Evolutionary conservation across 2,329 filamentous ascomycete species (phyloP).

Genomic region (Penicillium sp.): DNA sequence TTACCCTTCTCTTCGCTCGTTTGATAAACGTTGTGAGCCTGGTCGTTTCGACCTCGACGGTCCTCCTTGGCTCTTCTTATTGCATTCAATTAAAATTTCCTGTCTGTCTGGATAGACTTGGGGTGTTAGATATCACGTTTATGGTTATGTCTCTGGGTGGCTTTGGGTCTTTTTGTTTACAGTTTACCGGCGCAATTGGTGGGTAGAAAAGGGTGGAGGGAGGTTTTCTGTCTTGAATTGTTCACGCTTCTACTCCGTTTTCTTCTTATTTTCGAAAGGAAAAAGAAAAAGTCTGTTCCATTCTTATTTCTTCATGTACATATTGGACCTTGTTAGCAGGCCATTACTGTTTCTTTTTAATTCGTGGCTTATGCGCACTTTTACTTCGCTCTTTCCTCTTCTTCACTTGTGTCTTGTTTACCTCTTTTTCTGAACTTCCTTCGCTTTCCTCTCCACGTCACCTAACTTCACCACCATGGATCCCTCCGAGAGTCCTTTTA

Average conservation of each 20-base stretch:
- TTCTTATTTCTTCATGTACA: conserved; percentile 3
- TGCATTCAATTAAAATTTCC: conserved; percentile 13
- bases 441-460: neutral
- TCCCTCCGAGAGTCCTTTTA: conserved; percentile 18
- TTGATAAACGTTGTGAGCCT: neutral
- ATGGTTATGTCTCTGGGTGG: conserved; percentile 25
- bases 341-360: conserved; percentile 12
- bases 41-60: conserved; percentile 11
- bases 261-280: conserved; percentile 3
- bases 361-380: conserved; percentile 8
- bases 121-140: conserved; percentile 28
- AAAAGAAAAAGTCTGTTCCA: conserved; percentile 2
- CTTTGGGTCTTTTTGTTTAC: conserved; percentile 21
- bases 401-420: neutral
- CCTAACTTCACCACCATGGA: conserved; percentile 8
- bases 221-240: conserved; percentile 3
- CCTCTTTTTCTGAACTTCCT: neutral
- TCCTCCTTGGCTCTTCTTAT: conserved; percentile 13
- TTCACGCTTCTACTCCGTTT: conserved; percentile 5
- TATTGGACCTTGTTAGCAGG: neutral
- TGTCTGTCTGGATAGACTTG: conserved; percentile 37
- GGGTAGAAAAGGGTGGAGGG: conserved; percentile 6
- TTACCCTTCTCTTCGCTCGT: neutral
- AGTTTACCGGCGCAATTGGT: neutral
- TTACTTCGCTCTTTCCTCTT: conserved; percentile 6